phyloP scores from a whole-genome alignment of 495 filamentous ascomycete species.

The Neurospora sp. region DNA sequence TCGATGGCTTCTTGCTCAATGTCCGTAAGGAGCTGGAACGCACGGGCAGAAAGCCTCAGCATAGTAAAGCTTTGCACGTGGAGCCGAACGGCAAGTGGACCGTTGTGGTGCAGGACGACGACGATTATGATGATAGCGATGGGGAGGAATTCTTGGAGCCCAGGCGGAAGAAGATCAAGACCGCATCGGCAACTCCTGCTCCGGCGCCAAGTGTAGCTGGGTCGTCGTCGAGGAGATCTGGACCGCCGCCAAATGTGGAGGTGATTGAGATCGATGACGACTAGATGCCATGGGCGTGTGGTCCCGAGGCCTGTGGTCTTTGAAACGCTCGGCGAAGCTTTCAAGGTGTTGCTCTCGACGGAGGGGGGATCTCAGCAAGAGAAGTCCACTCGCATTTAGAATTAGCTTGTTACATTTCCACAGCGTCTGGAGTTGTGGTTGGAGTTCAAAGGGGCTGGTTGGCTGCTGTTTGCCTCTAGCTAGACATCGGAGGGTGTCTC shows the following conservation, averaged over 20 bases:
- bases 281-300: background rate
- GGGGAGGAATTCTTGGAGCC: background rate
- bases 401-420: background rate
- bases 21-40: slow-evolving; percentile 42
- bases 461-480: background rate
- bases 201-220: background rate
- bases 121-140: slow-evolving; percentile 15
- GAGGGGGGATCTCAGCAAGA: background rate
- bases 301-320: background rate
- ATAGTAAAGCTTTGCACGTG: slow-evolving; percentile 49
- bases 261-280: slow-evolving; percentile 14
- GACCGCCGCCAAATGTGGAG: slow-evolving; percentile 6
- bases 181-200: background rate
- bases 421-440: background rate
- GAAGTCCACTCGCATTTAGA: background rate
- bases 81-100: slow-evolving; percentile 50
- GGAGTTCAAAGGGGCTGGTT: background rate
- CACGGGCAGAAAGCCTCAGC: slow-evolving; percentile 23
- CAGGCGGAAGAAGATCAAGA: background rate
- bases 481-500: background rate
- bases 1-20: slow-evolving; percentile 59
- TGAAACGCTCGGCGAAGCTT: background rate
- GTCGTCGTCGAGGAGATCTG: background rate
- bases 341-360: background rate
- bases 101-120: slow-evolving; percentile 22